A percentile compares a stretch with the other conserved stretches of the same genome.
Evolutionary conservation across 495 filamentous ascomycete species (phyloP).

Genomic region (Amniculicola lignicola): DNA sequence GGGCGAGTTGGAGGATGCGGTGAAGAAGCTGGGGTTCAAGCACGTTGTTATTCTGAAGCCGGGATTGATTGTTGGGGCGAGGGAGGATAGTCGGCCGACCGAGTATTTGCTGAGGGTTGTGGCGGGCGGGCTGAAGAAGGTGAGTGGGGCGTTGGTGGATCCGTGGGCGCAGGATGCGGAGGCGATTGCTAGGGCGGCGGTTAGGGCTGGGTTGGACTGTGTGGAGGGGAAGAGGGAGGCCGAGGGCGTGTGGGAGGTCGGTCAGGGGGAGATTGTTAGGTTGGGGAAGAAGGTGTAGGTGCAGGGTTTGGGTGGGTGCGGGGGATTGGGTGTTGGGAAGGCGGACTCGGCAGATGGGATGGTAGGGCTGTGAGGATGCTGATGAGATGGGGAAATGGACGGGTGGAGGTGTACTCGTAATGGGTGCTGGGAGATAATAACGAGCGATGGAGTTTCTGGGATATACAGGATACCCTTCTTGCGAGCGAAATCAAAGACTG

Average conservation of each 20-base stretch:
- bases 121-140: conserved; percentile 49
- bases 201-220: conserved; percentile 51
- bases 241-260: conserved; percentile 36
- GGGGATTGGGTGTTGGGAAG: background rate
- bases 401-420: too few species aligned
- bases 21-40: conserved; percentile 68
- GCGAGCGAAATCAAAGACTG: too few species aligned
- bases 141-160: conserved; percentile 60
- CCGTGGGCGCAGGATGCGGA: conserved; percentile 69
- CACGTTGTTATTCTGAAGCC: conserved; percentile 71
- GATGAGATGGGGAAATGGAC: too few species aligned
- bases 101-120: conserved; percentile 51
- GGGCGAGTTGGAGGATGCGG: conserved; percentile 72
- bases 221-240: conserved; percentile 39
- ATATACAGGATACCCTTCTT: too few species aligned
- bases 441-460: too few species aligned
- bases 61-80: conserved; percentile 67
- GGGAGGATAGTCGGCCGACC: conserved; percentile 55
- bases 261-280: conserved; percentile 37
- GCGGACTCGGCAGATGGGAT: too few species aligned
- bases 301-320: background rate
- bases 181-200: conserved; percentile 70
- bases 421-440: too few species aligned
- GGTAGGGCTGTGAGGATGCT: too few species aligned
- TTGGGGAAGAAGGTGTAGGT: conserved; percentile 33